Base-by-base conservation (phyloP, 2,329 filamentous ascomycete species). In the Cytospora schulzeri region DNA sequence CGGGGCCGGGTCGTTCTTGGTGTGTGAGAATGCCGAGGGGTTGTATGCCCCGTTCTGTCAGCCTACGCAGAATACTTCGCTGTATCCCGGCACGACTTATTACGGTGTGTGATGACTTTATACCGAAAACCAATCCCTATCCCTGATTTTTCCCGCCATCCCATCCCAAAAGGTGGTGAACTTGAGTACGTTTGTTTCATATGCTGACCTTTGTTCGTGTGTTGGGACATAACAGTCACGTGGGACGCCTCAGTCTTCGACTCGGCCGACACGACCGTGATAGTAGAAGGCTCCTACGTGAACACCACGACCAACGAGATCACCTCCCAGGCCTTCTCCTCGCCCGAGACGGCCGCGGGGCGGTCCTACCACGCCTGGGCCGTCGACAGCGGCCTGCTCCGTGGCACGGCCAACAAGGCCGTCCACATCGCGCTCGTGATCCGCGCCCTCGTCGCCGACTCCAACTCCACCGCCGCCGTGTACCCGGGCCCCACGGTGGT, bases 231-330 rank as follows among this genome's bases (percentile, higher is more conserved):
- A 9, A 38, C 35, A 86, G 84, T 87, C 61, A 85, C 82, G 31
- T 87, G 84, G 84, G 83, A 87, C 68, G 76, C 83, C 28, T 74
- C 78, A 58, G 82, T 77, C 73, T 85, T 84, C 76, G 76, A 76
- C 69, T 71, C 75, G 56, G 74, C 76, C 62, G 77, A 79, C 69
- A 75, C 75, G 28, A 77, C 75, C 54, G 71, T 81, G 61, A 69
- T 73, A 11, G 58, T 78, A 58, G 68, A 73, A 5, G 77, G 75
- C 69, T 73, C 73, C 70, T 78, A 79, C 67, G 73, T 80, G 67
- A 78, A 82, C 71, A 73, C 75, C 67, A 75, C 75, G 62, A 69
- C 67, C 1, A 71, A 71, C 66, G 65, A 57, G 8, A 17, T 70
- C 33, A 67, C 68, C 15, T 63, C 68, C 33, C 70, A 74, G 62